Evolutionary conservation across 2,329 filamentous ascomycete species (phyloP).

Genomic region (Fusarium robinianum): DNA sequence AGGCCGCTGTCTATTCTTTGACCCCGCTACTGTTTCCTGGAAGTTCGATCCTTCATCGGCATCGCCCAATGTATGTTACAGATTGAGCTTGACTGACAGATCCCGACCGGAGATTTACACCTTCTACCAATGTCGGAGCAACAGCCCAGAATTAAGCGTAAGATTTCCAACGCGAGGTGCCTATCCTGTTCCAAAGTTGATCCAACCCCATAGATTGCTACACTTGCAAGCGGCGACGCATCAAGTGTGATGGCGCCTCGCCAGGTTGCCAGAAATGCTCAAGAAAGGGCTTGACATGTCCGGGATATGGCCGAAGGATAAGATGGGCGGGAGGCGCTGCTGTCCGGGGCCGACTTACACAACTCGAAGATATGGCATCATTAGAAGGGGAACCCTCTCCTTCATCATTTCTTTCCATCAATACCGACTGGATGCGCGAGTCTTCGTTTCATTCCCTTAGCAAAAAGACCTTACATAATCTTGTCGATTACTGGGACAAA

Average conservation of each 20-base stretch:
- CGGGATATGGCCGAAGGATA: conserved; percentile 34
- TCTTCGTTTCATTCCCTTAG: conserved; percentile 24
- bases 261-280: conserved; percentile 37
- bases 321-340: conserved; percentile 39
- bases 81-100: too few relatives aligned
- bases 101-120: too few relatives aligned
- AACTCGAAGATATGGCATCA: conserved; percentile 12
- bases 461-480: conserved; percentile 7
- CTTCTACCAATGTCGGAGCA: too few relatives aligned
- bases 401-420: not conserved
- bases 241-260: conserved; percentile 34
- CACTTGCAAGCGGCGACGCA: conserved; percentile 37
- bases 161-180: too few relatives aligned
- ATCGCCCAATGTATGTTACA: too few relatives aligned
- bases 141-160: too few relatives aligned
- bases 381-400: not conserved
- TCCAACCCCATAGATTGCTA: too few relatives aligned
- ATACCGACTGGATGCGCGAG: conserved; percentile 18
- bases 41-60: too few relatives aligned
- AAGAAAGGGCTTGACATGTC: conserved; percentile 37
- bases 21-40: too few relatives aligned
- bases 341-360: conserved; percentile 27
- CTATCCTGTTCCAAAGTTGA: too few relatives aligned
- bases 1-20: too few relatives aligned
- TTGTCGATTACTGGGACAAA: conserved; percentile 39